These are phyloP conservation scores for Thalassiosira allenii DNA, from an alignment of 352 stramenopile genomes.

Conservation along the genomic window DNA sequence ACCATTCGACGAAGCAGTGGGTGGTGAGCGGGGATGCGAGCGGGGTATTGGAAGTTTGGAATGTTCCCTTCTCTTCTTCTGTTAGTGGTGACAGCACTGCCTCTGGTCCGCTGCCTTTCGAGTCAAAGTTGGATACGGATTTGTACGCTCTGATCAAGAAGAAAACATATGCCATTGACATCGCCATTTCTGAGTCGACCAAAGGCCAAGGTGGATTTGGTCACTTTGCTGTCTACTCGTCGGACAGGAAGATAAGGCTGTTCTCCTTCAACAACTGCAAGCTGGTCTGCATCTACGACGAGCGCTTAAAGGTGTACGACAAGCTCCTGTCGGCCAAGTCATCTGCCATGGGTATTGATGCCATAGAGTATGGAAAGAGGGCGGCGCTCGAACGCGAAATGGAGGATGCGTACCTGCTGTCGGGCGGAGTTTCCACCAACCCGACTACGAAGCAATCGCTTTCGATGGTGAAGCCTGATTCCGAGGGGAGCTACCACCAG, in stretches of 20 bases:
- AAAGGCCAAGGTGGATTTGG: conserved; percentile 91
- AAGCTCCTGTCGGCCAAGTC: conserved; percentile 54
- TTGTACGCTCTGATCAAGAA: conserved; percentile 96
- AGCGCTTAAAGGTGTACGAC: conserved; percentile 82
- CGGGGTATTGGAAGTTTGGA: conserved; percentile 96
- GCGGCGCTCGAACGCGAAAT: conserved; percentile 82
- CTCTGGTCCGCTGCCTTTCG: conserved; percentile 75
- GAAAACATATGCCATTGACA: conserved; percentile 92
- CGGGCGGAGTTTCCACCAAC: conserved; percentile 70
- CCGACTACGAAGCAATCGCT: conserved; percentile 88
- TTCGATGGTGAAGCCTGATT: conserved; percentile 89
- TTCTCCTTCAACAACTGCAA: conserved; percentile 75
- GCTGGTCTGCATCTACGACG: conserved; percentile 79
- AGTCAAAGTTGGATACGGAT: conserved; percentile 96
- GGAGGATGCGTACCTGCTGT: conserved; percentile 55
- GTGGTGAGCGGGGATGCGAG: conserved; percentile 92
- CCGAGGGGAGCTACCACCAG: conserved; percentile 60
- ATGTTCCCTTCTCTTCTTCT: conserved; percentile 36
- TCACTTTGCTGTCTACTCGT: conserved; percentile 86
- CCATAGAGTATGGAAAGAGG: conserved; percentile 84
- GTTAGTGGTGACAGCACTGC: neutral
- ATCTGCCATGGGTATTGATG: conserved; percentile 73
- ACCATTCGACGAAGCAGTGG: conserved; percentile 88
- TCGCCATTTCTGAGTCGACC: conserved; percentile 89
- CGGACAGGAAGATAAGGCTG: conserved; percentile 77